phyloP scores from a whole-genome alignment of 768 basidiomycete genomes.

The Leccinellum albellum region DNA sequence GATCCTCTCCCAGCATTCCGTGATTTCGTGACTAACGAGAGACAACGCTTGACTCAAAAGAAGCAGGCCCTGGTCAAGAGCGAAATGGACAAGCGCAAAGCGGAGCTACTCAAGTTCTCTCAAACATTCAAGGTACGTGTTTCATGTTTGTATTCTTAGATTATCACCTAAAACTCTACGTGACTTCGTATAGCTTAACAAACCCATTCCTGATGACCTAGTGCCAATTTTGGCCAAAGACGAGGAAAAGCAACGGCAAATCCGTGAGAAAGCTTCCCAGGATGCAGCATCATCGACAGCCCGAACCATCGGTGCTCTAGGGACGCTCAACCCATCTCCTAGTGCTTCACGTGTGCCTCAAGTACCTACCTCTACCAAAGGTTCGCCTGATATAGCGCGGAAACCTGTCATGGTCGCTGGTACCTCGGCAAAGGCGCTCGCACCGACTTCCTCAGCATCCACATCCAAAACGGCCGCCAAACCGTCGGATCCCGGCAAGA shows the following conservation, averaged over 20 bases:
- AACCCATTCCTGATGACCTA: constrained; percentile 92
- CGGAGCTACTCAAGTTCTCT: constrained; percentile 90
- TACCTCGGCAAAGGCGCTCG: constrained; percentile 25
- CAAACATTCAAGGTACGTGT: constrained; percentile 83
- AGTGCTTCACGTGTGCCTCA: constrained; percentile 44
- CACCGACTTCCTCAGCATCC: constrained; percentile 28
- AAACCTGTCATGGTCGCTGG: constrained; percentile 26
- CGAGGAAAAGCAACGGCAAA: constrained; percentile 81
- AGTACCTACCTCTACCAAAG: constrained; percentile 29
- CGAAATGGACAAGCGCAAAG: constrained; percentile 93
- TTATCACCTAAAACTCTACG: neutral
- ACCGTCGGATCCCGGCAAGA: constrained; percentile 28
- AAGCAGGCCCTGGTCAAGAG: constrained; percentile 83
- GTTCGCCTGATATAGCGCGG: constrained; percentile 25
- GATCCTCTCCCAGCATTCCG: constrained; percentile 84
- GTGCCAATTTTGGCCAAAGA: constrained; percentile 92
- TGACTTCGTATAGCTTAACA: constrained; percentile 62
- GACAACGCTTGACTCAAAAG: constrained; percentile 86
- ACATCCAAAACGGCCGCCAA: constrained; percentile 32
- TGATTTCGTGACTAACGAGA: constrained; percentile 90
- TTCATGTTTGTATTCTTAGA: neutral
- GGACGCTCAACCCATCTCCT: constrained; percentile 38
- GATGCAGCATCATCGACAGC: constrained; percentile 67
- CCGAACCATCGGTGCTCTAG: constrained; percentile 61
- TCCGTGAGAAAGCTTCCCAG: constrained; percentile 69